Evolutionary conservation across 1,139 yeast species (phyloP), one percentile per base, ranked within the genome.

Genomic region (Trichomonascaceae sp.): DNA sequence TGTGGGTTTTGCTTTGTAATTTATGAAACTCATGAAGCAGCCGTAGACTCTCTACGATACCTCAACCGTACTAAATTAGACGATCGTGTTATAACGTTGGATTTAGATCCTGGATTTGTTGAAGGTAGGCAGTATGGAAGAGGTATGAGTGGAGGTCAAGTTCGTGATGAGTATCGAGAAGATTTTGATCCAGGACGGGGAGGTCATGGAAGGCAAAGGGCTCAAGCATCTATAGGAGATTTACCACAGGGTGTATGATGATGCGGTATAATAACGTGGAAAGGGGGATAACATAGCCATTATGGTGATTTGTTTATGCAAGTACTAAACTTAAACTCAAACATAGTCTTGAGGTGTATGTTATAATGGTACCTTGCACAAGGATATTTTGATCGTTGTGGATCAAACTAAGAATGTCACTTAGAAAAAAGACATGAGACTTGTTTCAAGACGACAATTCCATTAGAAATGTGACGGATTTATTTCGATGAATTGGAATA

Each of bases 111-210:
- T 0, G 99, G 99, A 0, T 91, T 91, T 67, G 81, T 80, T 60
- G 97, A 91, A 63, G 98, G 98, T 0, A 77, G 99, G 62, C 97
- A 93, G 67, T 91, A 83, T 66, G 98, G 98, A 15, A 79, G 99
- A 63, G 98, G 98, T 48, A 78, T 80, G 27, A 83, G 82, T 60
- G 98, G 98, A 52, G 98, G 96, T 1, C 99, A 93, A 70, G 82
- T 79, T 6, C 74, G 81, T 54, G 84, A 81, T 62, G 85, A 82
- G 64, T 69, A 74, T 61, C 66, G 83, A 60, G 79, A 76, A 51
- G 83, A 79, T 57, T 80, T 71, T 61, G 85, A 81, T 63, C 79
- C 82, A 1, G 81, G 81, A 18, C 68, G 84, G 55, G 84, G 84
- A 49, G 83, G 84, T 1, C 79, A 75, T 61, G 79, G 79, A 27